Conservation (phyloP, 73 alveolate genomes). For the Durusdinium trenchii region DNA sequence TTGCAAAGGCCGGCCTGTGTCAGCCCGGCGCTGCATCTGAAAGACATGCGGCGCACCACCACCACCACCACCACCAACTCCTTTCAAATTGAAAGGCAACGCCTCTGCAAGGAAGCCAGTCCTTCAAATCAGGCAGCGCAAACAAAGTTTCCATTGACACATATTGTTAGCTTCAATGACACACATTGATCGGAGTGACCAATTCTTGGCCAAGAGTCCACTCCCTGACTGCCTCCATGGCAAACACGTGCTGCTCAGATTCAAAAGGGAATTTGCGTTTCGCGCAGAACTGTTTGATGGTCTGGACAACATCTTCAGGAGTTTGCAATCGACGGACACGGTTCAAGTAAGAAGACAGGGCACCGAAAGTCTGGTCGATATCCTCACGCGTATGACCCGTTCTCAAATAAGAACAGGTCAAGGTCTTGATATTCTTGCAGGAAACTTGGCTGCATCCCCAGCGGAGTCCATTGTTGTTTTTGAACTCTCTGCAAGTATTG, state of each 20-base stretch:
- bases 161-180: not conserved
- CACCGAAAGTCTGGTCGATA: not conserved
- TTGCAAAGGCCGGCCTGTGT: not conserved
- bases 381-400: not conserved
- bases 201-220: not conserved
- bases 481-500: slow-evolving; percentile 48
- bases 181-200: not conserved
- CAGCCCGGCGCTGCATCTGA: not conserved
- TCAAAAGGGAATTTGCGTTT: not conserved
- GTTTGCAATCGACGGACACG: not conserved
- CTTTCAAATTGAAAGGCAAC: not conserved
- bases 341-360: not conserved
- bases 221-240: not conserved
- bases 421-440: not conserved
- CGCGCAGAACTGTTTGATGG: not conserved
- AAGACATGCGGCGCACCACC: not conserved
- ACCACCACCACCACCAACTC: not conserved
- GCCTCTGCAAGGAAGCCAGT: not conserved
- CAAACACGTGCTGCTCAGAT: not conserved
- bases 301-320: not conserved
- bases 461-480: not conserved
- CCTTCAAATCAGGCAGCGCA: not conserved
- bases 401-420: not conserved
- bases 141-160: not conserved
- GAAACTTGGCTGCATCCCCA: not conserved